A percentile compares a stretch with the other conserved stretches of the same genome.
These are phyloP conservation scores for Escallonia herrerae DNA, from an alignment of 129 eudicot genomes.

Conservation along the genomic window DNA sequence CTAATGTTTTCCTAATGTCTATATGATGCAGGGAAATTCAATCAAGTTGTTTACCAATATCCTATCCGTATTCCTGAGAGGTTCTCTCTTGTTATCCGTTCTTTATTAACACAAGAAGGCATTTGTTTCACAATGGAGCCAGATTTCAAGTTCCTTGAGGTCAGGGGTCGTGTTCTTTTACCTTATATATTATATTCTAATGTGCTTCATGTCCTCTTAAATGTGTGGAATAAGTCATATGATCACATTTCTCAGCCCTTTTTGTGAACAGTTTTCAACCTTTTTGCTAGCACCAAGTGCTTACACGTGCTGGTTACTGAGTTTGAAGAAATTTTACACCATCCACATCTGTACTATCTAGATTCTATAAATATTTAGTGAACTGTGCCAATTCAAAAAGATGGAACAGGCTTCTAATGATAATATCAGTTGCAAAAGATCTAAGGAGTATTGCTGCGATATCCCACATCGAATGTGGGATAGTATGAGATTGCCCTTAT, in stretches of 20 bases:
- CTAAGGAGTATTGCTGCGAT: too few relatives aligned
- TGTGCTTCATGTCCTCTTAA: neutral
- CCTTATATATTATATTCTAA: neutral
- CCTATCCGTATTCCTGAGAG: slow-evolving; percentile 99
- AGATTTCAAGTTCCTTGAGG: slow-evolving; percentile 96
- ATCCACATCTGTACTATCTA: too few relatives aligned
- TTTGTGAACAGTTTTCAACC: too few relatives aligned
- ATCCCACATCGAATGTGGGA: too few relatives aligned
- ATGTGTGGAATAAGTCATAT: neutral
- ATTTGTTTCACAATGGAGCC: slow-evolving; percentile 92
- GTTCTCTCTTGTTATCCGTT: slow-evolving; percentile 95
- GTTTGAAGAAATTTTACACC: too few relatives aligned
- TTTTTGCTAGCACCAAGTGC: neutral
- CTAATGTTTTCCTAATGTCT: neutral
- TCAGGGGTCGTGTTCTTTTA: slow-evolving; percentile 13
- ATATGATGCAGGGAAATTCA: slow-evolving; percentile 75
- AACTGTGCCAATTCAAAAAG: too few relatives aligned
- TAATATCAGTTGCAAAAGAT: too few relatives aligned
- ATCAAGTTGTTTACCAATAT: slow-evolving; percentile 93
- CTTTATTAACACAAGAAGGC: slow-evolving; percentile 99
- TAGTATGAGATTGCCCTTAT: too few relatives aligned
- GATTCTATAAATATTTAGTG: too few relatives aligned
- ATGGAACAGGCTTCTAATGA: too few relatives aligned
- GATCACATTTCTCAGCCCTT: too few relatives aligned
- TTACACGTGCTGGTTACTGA: neutral